Percentiles rank a stretch among this genome's conserved stretches.
Conservation (phyloP, 1,284 basidiomycete species). For the Ustilago lituana region DNA sequence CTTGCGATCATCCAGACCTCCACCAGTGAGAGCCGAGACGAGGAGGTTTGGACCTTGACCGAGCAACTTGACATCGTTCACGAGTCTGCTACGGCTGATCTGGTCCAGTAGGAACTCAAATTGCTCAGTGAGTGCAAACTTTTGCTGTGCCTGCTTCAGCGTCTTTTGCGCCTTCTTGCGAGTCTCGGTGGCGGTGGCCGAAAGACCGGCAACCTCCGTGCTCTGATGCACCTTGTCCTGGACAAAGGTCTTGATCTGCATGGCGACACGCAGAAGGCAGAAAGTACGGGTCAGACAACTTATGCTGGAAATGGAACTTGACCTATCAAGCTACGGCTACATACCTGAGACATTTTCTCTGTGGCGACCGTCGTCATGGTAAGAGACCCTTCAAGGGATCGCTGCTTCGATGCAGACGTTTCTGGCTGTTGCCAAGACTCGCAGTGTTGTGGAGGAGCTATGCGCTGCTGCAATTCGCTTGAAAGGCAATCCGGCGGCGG, state of each 20-base stretch:
- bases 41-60: slow-evolving; percentile 34
- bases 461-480: no score
- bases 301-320: background rate
- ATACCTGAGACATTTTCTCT: slow-evolving; percentile 27
- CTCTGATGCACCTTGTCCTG: slow-evolving; percentile 35
- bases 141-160: slow-evolving; percentile 22
- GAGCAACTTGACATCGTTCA: slow-evolving; percentile 40
- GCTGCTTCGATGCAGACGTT: no score
- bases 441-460: no score
- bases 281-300: background rate
- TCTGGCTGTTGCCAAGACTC: no score
- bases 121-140: no score
- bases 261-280: background rate
- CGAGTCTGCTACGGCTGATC: slow-evolving; percentile 30
- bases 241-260: slow-evolving; percentile 28
- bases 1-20: slow-evolving; percentile 54
- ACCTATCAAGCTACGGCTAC: no score
- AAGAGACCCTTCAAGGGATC: slow-evolving; percentile 1
- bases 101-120: slow-evolving; percentile 24
- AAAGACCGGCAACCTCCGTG: slow-evolving; percentile 29
- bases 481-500: no score
- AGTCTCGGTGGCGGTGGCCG: slow-evolving; percentile 20
- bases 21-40: slow-evolving; percentile 19
- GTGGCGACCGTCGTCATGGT: slow-evolving; percentile 20
- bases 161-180: slow-evolving; percentile 19